Evolutionary conservation across 352 stramenopile species (phyloP), one percentile per base, ranked within the genome.

Genomic region (Globisporangium nunn): DNA sequence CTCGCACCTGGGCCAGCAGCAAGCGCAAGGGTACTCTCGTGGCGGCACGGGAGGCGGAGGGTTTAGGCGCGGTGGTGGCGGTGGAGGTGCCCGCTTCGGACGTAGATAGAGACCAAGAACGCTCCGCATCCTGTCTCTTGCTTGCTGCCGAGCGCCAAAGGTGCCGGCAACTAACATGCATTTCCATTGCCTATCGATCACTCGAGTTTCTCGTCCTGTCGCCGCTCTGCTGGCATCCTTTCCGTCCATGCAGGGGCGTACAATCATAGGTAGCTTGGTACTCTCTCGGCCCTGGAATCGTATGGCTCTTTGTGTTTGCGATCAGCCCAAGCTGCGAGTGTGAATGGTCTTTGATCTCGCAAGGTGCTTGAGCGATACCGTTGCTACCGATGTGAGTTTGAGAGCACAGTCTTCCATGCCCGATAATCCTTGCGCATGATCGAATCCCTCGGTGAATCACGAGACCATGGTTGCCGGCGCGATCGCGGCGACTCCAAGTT

Each of bases 71-170:
- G 56, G 49, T 6, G 66, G 65, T n/a, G 65, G 49, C 10, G 66
- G 65, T n/a, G 65, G 66, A 31, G 66, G 67, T 2, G 64, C 61
- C 30, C 64, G 67, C 30, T 71, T 64, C 12, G 64, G 64, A 2
- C 64, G 64, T 29, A 51, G 58, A 54, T 69, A 63, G 50, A 64
- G 47, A 11, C 33, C 33, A 37, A 39, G 33, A 30, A 8, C 43
- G 17, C 43, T 23, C 23, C 23, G 43, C 43, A 48, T 48, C 43
- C n/a, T 48, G 37, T 43, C 37, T 43, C 37, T 48, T 12, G 43
- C n/a, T 29, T 8, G 17, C 15, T 15, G 43, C 43, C 43, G 43
- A 17, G 37, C 11, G 37, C 37, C 11, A 10, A 43, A 43, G 37
- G 10, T 6, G 10, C 37, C 11, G 37, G 17, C 11, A 15, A 17